A percentile compares a stretch with the other conserved stretches of the same genome.
These are phyloP conservation scores for Monosporascus sp. DNA, from an alignment of 2,329 filamentous ascomycete genomes.

Conservation along the genomic window DNA sequence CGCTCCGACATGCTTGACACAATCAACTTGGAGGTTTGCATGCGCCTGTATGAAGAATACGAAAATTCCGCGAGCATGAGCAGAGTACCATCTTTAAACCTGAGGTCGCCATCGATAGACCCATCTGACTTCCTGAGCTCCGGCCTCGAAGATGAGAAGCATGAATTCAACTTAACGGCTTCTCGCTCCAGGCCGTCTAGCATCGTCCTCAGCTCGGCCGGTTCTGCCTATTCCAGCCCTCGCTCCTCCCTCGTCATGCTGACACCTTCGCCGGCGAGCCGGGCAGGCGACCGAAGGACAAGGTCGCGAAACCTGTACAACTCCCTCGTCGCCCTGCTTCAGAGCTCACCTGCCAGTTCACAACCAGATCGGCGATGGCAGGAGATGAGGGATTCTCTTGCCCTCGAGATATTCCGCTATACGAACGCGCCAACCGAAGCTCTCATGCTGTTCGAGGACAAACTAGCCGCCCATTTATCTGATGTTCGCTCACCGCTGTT, in stretches of 20 bases:
- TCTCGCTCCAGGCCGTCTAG: conserved; percentile 47
- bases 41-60: conserved; percentile 52
- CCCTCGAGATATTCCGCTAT: conserved; percentile 55
- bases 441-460: conserved; percentile 45
- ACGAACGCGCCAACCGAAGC: conserved; percentile 45
- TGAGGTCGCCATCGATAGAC: conserved; percentile 21
- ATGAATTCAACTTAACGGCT: conserved; percentile 46
- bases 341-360: conserved; percentile 41
- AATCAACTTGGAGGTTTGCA: conserved; percentile 61
- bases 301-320: conserved; percentile 46
- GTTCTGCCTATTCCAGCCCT: conserved; percentile 47
- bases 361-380: conserved; percentile 46
- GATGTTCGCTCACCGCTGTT: conserved; percentile 40
- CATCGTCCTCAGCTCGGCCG: conserved; percentile 44
- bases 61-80: conserved; percentile 30
- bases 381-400: conserved; percentile 47
- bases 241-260: conserved; percentile 40
- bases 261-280: conserved; percentile 32
- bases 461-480: conserved; percentile 40
- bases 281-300: conserved; percentile 33
- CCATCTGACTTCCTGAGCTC: conserved; percentile 19
- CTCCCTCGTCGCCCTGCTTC: conserved; percentile 50
- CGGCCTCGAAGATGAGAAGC: conserved; percentile 23
- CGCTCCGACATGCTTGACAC: conserved; percentile 57
- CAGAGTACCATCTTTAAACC: conserved; percentile 15